Evolutionary conservation across 2,329 filamentous ascomycete genomes (phyloP), one percentile per base, ranked within the genome.

Genomic region (Xylaria sp.): DNA sequence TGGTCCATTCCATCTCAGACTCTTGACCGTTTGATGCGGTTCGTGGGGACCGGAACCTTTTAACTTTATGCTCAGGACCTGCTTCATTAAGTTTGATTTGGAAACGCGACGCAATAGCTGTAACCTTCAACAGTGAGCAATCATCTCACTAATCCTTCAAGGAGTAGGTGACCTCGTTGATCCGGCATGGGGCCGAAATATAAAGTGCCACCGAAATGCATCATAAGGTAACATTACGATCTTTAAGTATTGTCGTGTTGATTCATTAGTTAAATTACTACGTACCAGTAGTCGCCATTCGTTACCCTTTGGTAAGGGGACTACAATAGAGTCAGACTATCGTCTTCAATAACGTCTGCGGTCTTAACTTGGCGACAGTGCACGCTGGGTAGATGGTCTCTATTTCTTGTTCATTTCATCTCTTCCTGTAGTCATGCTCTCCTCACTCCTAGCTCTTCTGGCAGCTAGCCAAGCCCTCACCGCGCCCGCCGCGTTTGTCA

Each of bases 401-500:
- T 21, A 13, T 31, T 21, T n/a, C 47, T 54, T 29, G 17, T 51
- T 35, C 6, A 8, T 29, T 41, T 43, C 9, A 40, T 9, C 15
- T 17, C 27, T 11, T 27, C 21, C 19, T 19, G 19, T 29, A 17
- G 33, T 25, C 13, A 70, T 69, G 66, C 46, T 70, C 46, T 62
- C 63, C 37, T 38, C 65, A 2, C 17, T 62, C 33, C 23, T 71
- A 13, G 31, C 61, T 51, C 61, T 67, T 25, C 44, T 71, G 19
- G 62, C 55, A 11, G 59, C 59, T 17, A 58, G 66, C 19, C 68
- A 63, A 27, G 63, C 57, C 4, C 41, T 71, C 17, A 62, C 61
- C 23, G 54, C 53, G 4, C 67, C 71, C 7, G 61, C 71, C 41
- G 74, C 76, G 1, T 78, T 71, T 61, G 68, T 68, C 54, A 78